Base-by-base conservation (phyloP, 2,329 filamentous ascomycete genomes). In the Annulohypoxylon truncatum region DNA sequence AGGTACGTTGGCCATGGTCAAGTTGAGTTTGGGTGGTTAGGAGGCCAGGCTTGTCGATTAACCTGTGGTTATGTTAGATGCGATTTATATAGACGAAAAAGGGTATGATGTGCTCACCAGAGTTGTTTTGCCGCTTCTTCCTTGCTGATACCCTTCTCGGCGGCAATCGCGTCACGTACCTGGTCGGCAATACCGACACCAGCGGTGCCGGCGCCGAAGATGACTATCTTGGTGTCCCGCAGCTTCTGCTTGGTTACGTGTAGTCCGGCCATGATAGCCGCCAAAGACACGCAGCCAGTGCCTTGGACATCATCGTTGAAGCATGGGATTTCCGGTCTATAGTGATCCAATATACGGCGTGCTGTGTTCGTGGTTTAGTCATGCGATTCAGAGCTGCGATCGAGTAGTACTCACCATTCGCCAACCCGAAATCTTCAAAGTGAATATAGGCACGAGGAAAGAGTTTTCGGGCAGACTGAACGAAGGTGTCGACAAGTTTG, bases 291-390 rank as follows among this genome's bases (percentile, higher is more conserved):
- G 64, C 92, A 95, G 0, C 93, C 94, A 0, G 94, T 97, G 1
- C 93, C 94, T 77, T 97, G 93, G 0, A 97, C 89, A 76, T 97
- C 93, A 63, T 97, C 94, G 73, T 97, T 97, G 83, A 97, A 97
- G 77, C 93, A 96, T 0, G 93, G 85, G 6, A 95, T 90, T 52
- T 91, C 75, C 0, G 89, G 84, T 0, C 90, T 87, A 73, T 96
- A 97, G 33, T 84, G 86, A 64, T 97, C 92, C 0, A 97, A 83
- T 2, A 97, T 86, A 2, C 92, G 86, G 28, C 91, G 84, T 33
- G 73, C 74, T 76, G 28, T 26, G 15, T 18, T 12, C 29, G 7
- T 24, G 24, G 2, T 6, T 59, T 59, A 61, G 67, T 54, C 22
- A 5, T 15, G 1, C 1, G 12, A 9, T 24, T 15, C 6, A 18